These are phyloP conservation scores for Favolaschia claudopus DNA, from an alignment of 768 basidiomycete genomes.

Conservation along the genomic window DNA sequence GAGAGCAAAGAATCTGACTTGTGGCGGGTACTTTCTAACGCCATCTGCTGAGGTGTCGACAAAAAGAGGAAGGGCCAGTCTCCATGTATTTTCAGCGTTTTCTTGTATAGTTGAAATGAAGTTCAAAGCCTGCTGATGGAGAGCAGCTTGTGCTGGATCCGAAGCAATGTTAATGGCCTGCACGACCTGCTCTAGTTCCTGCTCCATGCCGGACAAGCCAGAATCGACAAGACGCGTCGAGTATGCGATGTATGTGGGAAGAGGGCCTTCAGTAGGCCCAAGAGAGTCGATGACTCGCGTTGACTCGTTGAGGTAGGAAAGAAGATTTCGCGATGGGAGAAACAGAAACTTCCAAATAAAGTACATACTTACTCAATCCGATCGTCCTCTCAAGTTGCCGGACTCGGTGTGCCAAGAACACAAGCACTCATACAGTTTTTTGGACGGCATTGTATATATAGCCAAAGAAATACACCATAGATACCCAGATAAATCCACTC, in stretches of 20 bases:
- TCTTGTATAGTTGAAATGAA: constrained; percentile 82
- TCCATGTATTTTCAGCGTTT: constrained; percentile 80
- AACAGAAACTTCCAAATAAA: too few relatives aligned
- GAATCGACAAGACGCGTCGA: not conserved
- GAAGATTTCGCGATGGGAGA: too few relatives aligned
- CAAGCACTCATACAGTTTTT: too few relatives aligned
- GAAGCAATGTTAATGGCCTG: constrained; percentile 91
- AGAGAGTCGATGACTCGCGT: too few relatives aligned
- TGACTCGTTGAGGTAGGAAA: too few relatives aligned
- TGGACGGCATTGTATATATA: too few relatives aligned
- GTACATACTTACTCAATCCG: too few relatives aligned
- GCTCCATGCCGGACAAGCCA: constrained; percentile 63
- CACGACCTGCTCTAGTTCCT: constrained; percentile 77
- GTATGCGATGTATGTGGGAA: not conserved
- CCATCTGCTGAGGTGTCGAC: constrained; percentile 67
- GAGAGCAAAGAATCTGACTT: constrained; percentile 83
- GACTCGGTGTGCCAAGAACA: too few relatives aligned
- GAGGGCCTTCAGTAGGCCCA: too few relatives aligned
- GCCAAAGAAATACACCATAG: too few relatives aligned
- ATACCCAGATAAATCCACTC: too few relatives aligned
- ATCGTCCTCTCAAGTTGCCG: too few relatives aligned
- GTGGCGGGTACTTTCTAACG: constrained; percentile 69
- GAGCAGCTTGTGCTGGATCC: constrained; percentile 70
- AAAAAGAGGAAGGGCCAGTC: constrained; percentile 79
- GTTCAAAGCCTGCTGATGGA: constrained; percentile 88